Percentiles rank a stretch among this genome's conserved stretches.
These are phyloP conservation scores for Hyphodiscus hymeniophilus DNA, from an alignment of 495 filamentous ascomycete species.

Conservation along the genomic window DNA sequence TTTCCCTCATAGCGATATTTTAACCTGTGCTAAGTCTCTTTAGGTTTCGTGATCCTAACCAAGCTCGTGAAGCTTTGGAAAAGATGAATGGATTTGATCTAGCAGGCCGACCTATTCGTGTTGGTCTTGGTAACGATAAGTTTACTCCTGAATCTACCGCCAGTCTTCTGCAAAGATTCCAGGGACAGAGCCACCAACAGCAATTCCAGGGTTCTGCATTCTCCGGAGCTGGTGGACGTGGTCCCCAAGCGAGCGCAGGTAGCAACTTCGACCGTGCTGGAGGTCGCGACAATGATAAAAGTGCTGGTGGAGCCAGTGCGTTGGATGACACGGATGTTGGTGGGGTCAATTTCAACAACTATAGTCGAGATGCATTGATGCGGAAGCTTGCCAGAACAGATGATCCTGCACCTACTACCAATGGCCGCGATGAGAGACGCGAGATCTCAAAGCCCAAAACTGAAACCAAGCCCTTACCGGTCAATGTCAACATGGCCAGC, in stretches of 20 bases:
- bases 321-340: slow-evolving; percentile 97
- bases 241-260: slow-evolving; percentile 70
- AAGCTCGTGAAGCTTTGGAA: slow-evolving; percentile 89
- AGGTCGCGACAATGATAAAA: slow-evolving; percentile 84
- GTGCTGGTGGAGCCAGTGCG: slow-evolving; percentile 82
- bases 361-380: slow-evolving; percentile 96
- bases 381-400: slow-evolving; percentile 94
- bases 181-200: slow-evolving; percentile 65
- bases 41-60: slow-evolving; percentile 86
- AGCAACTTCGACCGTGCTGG: slow-evolving; percentile 88
- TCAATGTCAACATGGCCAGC: slow-evolving; percentile 87
- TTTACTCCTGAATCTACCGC: slow-evolving; percentile 97
- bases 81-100: slow-evolving; percentile 99
- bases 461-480: slow-evolving; percentile 70
- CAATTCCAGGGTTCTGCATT: slow-evolving; percentile 92
- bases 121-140: slow-evolving; percentile 99
- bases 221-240: slow-evolving; percentile 84
- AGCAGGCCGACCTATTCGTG: slow-evolving; percentile 92
- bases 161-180: slow-evolving; percentile 81
- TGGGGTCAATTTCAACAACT: slow-evolving; percentile 98
- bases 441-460: slow-evolving; percentile 71
- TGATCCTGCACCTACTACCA: slow-evolving; percentile 58
- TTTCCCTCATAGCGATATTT: neutral
- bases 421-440: slow-evolving; percentile 55
- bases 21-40: slow-evolving; percentile 2